Percentiles rank a stretch among this genome's conserved stretches.
These are phyloP conservation scores for Nidularia pulvinata DNA, from an alignment of 768 basidiomycete species.

Conservation along the genomic window DNA sequence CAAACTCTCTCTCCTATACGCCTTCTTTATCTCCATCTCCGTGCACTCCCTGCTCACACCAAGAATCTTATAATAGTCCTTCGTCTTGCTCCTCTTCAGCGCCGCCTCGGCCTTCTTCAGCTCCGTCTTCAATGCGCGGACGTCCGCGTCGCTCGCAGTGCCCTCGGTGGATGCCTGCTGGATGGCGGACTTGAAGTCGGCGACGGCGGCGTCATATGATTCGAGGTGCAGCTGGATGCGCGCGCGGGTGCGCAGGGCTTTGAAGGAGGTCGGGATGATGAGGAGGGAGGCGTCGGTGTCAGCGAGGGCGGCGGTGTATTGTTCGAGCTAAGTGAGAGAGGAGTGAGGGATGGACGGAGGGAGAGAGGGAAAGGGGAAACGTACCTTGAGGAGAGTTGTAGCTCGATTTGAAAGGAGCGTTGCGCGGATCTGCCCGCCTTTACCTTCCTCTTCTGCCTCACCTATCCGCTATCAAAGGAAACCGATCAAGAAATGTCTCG, in stretches of 20 bases:
- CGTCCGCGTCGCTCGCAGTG: conserved; percentile 53
- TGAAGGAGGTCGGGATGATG: conserved; percentile 70
- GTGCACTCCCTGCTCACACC: conserved; percentile 58
- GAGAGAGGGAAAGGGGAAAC: not conserved
- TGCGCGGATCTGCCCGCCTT: conserved; percentile 81
- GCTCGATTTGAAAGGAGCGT: conserved; percentile 84
- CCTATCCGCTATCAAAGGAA: conserved; percentile 56
- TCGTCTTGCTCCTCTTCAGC: conserved; percentile 86
- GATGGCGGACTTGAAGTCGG: conserved; percentile 80
- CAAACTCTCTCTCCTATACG: conserved; percentile 83
- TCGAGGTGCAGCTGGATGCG: conserved; percentile 77
- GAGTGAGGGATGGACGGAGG: conserved; percentile 5
- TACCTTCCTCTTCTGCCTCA: conserved; percentile 64
- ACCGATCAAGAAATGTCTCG: not conserved
- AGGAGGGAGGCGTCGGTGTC: conserved; percentile 72
- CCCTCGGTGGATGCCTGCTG: conserved; percentile 70
- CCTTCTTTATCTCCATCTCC: conserved; percentile 86
- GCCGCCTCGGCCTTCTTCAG: conserved; percentile 81
- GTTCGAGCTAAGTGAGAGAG: conserved; percentile 49
- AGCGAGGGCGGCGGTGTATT: conserved; percentile 64
- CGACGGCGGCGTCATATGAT: conserved; percentile 67
- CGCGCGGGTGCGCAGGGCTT: conserved; percentile 85
- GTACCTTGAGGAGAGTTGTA: conserved; percentile 75
- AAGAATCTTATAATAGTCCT: conserved; percentile 88
- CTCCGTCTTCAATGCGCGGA: conserved; percentile 60